phyloP scores from a whole-genome alignment of 805 yeast genomes.

The Tetrapisispora pingtungensis region DNA sequence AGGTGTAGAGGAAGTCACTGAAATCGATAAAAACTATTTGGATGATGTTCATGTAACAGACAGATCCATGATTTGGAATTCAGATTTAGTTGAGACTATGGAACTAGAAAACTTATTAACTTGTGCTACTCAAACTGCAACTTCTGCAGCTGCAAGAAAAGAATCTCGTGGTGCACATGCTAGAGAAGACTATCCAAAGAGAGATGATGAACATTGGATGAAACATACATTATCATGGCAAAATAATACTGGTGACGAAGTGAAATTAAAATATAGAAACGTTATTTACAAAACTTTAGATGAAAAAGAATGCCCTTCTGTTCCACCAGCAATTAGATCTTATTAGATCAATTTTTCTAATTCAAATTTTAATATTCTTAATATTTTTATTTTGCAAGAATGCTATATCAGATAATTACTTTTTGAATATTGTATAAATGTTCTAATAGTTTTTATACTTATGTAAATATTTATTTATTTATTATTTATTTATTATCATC shows the following conservation, averaged over 20 bases:
- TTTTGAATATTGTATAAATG: not conserved
- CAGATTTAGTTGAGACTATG: slow-evolving; percentile 90
- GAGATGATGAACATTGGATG: slow-evolving; percentile 97
- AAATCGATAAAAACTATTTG: slow-evolving; percentile 59
- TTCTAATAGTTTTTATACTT: not conserved
- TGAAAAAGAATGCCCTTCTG: slow-evolving; percentile 85
- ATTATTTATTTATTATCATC: not conserved
- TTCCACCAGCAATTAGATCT: slow-evolving; percentile 94
- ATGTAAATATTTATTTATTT: slow-evolving; percentile 2
- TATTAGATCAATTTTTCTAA: slow-evolving; percentile 39
- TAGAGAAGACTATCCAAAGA: slow-evolving; percentile 91
- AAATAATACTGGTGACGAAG: slow-evolving; percentile 55
- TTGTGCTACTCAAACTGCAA: slow-evolving; percentile 94
- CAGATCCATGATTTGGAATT: slow-evolving; percentile 98
- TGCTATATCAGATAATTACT: not conserved
- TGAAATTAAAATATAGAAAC: slow-evolving; percentile 71
- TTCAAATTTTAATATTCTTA: slow-evolving; percentile 1
- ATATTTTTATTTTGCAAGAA: not conserved
- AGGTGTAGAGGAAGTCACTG: slow-evolving; percentile 73
- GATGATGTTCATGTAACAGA: slow-evolving; percentile 77
- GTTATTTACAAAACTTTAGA: slow-evolving; percentile 81
- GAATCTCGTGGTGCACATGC: slow-evolving; percentile 99
- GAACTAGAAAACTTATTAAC: slow-evolving; percentile 94
- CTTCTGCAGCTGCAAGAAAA: slow-evolving; percentile 85
- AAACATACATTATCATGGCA: slow-evolving; percentile 96